These are phyloP conservation scores for Dendrobium nobile DNA, from an alignment of 106 monocot species.

Conservation along the genomic window DNA sequence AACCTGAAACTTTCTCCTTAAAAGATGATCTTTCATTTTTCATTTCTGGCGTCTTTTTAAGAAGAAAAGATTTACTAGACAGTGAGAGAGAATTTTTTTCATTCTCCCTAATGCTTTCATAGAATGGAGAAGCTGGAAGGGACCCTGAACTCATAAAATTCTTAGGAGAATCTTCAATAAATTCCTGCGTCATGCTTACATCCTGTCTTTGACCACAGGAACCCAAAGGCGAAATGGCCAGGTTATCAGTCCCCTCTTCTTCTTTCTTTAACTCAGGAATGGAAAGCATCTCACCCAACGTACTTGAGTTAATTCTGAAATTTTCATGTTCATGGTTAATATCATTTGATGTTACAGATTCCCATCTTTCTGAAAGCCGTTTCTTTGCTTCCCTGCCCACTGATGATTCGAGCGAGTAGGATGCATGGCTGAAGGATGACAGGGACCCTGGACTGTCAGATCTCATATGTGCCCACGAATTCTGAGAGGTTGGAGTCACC, in stretches of 20 bases:
- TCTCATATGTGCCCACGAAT: constrained; percentile 52
- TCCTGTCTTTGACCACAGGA: constrained; percentile 30
- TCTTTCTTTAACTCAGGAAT: constrained; percentile 42
- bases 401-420: constrained; percentile 68
- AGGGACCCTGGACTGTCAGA: constrained; percentile 45
- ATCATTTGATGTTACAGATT: constrained; percentile 35
- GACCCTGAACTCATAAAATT: constrained; percentile 62
- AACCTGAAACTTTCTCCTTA: constrained; percentile 65
- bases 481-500: constrained; percentile 39
- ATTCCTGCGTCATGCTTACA: constrained; percentile 9
- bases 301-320: constrained; percentile 45
- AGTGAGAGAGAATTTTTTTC: constrained; percentile 17
- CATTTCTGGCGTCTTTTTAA: constrained; percentile 25
- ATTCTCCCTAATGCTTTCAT: constrained; percentile 29
- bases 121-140: constrained; percentile 42
- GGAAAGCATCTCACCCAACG: constrained; percentile 82
- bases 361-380: constrained; percentile 79
- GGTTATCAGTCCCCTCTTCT: constrained; percentile 15
- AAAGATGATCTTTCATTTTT: constrained; percentile 54
- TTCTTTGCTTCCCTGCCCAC: constrained; percentile 81
- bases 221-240: constrained; percentile 14
- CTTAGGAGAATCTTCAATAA: constrained; percentile 5
- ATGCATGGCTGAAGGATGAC: constrained; percentile 39
- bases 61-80: constrained; percentile 10
- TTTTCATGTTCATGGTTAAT: constrained; percentile 31